phyloP scores from a whole-genome alignment of 1,139 yeast species.

The Candida sp. region DNA sequence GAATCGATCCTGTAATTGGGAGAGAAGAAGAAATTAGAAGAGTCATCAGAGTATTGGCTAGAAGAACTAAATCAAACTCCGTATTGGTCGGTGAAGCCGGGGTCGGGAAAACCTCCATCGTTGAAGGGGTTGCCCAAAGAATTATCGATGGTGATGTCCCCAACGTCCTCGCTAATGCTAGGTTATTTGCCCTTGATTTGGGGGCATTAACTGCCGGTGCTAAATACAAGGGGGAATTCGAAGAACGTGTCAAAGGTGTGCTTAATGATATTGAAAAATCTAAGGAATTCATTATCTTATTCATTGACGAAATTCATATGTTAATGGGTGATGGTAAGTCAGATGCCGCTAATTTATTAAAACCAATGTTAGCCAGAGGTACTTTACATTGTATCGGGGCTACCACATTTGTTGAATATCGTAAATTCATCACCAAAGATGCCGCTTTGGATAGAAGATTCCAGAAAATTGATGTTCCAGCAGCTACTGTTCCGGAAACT shows the following conservation, averaged over 20 bases:
- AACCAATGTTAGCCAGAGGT: slow-evolving; percentile 98
- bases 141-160: slow-evolving; percentile 97
- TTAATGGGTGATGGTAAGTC: slow-evolving; percentile 96
- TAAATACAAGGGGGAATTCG: slow-evolving; percentile 97
- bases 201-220: slow-evolving; percentile 99
- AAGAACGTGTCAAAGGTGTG: slow-evolving; percentile 96
- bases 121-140: slow-evolving; percentile 98
- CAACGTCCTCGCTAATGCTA: slow-evolving; percentile 72
- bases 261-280: slow-evolving; percentile 90
- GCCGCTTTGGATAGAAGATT: slow-evolving; percentile 99
- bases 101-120: slow-evolving; percentile 97
- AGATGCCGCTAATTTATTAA: slow-evolving; percentile 94
- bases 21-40: slow-evolving; percentile 98
- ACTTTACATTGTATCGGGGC: slow-evolving; percentile 98
- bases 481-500: slow-evolving; percentile 89
- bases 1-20: slow-evolving; percentile 97
- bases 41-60: slow-evolving; percentile 88
- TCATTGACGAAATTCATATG: slow-evolving; percentile 98
- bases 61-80: slow-evolving; percentile 96
- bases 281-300: slow-evolving; percentile 78
- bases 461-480: slow-evolving; percentile 95
- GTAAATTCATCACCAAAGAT: slow-evolving; percentile 90
- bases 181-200: slow-evolving; percentile 82
- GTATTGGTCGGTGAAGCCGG: slow-evolving; percentile 99
- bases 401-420: slow-evolving; percentile 91